phyloP scores from a whole-genome alignment of 805 yeast species.

The Lachancea sp. region DNA sequence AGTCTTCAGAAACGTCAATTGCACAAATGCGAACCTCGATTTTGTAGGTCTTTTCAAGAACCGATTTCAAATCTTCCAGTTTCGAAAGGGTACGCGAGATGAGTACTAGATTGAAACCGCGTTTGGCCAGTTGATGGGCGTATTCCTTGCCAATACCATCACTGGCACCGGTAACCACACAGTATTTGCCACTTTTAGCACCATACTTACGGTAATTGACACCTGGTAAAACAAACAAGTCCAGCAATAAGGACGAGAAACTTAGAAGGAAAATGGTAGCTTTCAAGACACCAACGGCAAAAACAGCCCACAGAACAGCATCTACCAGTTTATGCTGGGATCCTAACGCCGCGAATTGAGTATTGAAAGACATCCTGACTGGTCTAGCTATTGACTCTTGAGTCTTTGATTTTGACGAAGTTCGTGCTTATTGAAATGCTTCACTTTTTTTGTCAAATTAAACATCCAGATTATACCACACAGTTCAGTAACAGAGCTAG shows the following conservation, averaged over 20 bases:
- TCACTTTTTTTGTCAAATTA: too few relatives aligned
- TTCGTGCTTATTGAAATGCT: too few relatives aligned
- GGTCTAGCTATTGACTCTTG: not conserved
- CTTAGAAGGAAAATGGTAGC: slow-evolving; percentile 46
- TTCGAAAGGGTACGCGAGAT: slow-evolving; percentile 81
- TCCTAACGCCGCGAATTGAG: slow-evolving; percentile 19
- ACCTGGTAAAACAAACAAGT: slow-evolving; percentile 58
- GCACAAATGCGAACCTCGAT: slow-evolving; percentile 65
- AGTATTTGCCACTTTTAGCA: slow-evolving; percentile 69
- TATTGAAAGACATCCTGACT: slow-evolving; percentile 12
- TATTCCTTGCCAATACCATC: slow-evolving; percentile 97
- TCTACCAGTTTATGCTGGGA: slow-evolving; percentile 20
- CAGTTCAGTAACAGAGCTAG: too few relatives aligned
- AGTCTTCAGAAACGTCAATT: slow-evolving; percentile 70
- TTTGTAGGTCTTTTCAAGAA: slow-evolving; percentile 51
- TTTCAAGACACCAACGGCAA: slow-evolving; percentile 60
- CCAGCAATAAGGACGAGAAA: slow-evolving; percentile 47
- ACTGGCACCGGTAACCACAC: slow-evolving; percentile 95
- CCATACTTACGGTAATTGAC: slow-evolving; percentile 62
- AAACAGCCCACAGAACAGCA: slow-evolving; percentile 34
- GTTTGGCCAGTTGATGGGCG: slow-evolving; percentile 75
- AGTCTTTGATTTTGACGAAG: too few relatives aligned
- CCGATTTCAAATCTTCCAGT: slow-evolving; percentile 57
- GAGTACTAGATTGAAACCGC: slow-evolving; percentile 76
- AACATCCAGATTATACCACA: too few relatives aligned